phyloP scores from a whole-genome alignment of 768 basidiomycete species.

The Tephrocybe sp. region DNA sequence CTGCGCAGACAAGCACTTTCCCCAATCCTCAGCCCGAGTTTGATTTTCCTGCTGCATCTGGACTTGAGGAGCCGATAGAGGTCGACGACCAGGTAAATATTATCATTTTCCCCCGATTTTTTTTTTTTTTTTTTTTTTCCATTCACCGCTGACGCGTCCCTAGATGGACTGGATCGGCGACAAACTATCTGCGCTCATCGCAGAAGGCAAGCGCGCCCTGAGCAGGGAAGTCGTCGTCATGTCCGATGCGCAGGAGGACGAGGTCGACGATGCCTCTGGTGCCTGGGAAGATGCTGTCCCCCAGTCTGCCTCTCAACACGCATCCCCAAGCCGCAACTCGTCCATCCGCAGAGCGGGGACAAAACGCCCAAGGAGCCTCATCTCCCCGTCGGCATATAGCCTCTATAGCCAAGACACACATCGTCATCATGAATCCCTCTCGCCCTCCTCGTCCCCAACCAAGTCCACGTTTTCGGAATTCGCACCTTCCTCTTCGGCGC shows the following conservation, averaged over 20 bases:
- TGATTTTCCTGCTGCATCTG: slow-evolving; percentile 30
- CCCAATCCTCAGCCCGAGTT: slow-evolving; percentile 38
- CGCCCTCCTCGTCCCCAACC: slow-evolving; percentile 22
- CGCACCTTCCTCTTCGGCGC: slow-evolving; percentile 11
- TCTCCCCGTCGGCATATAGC: neutral
- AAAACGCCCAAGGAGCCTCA: neutral
- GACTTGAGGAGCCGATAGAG: slow-evolving; percentile 22
- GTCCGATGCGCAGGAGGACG: slow-evolving; percentile 72
- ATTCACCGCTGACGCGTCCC: neutral
- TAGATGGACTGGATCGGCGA: slow-evolving; percentile 86
- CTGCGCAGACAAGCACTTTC: slow-evolving; percentile 11
- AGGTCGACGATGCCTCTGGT: slow-evolving; percentile 72
- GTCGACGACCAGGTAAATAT: slow-evolving; percentile 45
- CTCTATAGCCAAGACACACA: neutral
- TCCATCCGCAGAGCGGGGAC: neutral
- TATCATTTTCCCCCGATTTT: too few relatives aligned
- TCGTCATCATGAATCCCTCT: neutral
- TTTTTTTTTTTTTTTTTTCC: neutral
- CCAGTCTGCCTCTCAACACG: slow-evolving; percentile 8
- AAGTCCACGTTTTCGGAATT: slow-evolving; percentile 21
- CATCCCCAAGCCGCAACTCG: neutral
- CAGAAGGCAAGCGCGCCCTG: slow-evolving; percentile 76
- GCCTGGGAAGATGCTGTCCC: slow-evolving; percentile 66
- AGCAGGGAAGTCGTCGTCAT: slow-evolving; percentile 76
- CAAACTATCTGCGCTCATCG: slow-evolving; percentile 65